Evolutionary conservation across 345 rosid species (phyloP), one percentile per base, ranked within the genome.

Genomic region (Citrus unshiu): DNA sequence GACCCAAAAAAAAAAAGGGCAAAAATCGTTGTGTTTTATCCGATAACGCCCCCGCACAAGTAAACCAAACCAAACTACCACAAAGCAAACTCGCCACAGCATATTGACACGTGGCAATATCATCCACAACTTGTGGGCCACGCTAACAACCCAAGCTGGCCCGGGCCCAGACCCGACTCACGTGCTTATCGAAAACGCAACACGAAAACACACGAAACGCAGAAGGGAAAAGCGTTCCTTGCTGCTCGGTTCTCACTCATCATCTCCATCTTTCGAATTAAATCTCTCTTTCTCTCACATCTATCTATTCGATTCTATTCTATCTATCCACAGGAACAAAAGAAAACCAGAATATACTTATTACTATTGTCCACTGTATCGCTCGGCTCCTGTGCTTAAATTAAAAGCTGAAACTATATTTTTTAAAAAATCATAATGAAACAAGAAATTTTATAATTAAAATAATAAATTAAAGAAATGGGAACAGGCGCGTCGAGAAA

Each of bases 401-500:
- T 72, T 21, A 34, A 29, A 72, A 63, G 65, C 63, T n/a, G 46
- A 9, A 63, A 35, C 6, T 16, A 54, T 46, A 54, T 18, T 54
- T 51, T 4, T 14, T 24, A 2, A 5, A 64, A 61, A 61, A 37
- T 37, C 24, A 22, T 51, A 6, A 49, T 30, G 24, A 30, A 30
- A 8, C 19, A 7, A 65, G 24, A 65, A 65, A 7, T 65, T 35
- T 65, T 34, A 21, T 65, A 14, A 64, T 22, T 65, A 65, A n/a
- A 18, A 19, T 18, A 34, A 7, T 8, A 25, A 69, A 69, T 12
- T 9, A 9, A 22, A 32, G 51, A n/a, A 77, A 95, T 96, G 99
- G 99, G 98, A 59, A 82, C 97, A 10, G 88, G 90, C 37, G 73
- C 89, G 58, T 96, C 99, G 62, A 94, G 83, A 88, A 86, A 81